Evolutionary conservation across 306 rosid genomes (phyloP).

Genomic region (Ammopiptanthus mongolicus): DNA sequence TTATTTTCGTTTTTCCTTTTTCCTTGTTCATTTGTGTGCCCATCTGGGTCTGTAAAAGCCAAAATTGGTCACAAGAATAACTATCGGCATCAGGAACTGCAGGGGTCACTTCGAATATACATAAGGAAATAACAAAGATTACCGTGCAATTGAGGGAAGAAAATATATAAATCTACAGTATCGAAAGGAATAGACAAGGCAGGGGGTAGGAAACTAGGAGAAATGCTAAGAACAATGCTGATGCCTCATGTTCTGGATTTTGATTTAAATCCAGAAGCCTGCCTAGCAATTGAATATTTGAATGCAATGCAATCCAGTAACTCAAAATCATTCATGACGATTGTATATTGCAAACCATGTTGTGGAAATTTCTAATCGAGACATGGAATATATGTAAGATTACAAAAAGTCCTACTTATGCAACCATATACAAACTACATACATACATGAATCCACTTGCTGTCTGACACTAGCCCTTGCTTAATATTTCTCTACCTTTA

Average conservation of each 20-base stretch:
- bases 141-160: background rate
- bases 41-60: background rate
- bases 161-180: background rate
- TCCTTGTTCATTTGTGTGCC: background rate
- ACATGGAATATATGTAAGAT: background rate
- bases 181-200: background rate
- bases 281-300: background rate
- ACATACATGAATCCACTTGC: too few species aligned
- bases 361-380: background rate
- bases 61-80: constrained; percentile 32
- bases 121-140: constrained; percentile 3
- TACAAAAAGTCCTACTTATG: background rate
- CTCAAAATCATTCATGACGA: background rate
- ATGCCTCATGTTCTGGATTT: background rate
- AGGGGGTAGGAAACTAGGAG: background rate
- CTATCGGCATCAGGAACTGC: constrained; percentile 16
- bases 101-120: constrained; percentile 19
- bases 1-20: background rate
- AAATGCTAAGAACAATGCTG: background rate
- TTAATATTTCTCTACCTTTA: background rate
- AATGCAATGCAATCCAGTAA: background rate
- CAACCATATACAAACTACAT: too few species aligned
- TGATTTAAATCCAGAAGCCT: background rate
- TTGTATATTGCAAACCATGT: background rate
- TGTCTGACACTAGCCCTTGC: background rate